Evolutionary conservation across 2,329 filamentous ascomycete genomes (phyloP).

Genomic region (Elsinoe arachidis): DNA sequence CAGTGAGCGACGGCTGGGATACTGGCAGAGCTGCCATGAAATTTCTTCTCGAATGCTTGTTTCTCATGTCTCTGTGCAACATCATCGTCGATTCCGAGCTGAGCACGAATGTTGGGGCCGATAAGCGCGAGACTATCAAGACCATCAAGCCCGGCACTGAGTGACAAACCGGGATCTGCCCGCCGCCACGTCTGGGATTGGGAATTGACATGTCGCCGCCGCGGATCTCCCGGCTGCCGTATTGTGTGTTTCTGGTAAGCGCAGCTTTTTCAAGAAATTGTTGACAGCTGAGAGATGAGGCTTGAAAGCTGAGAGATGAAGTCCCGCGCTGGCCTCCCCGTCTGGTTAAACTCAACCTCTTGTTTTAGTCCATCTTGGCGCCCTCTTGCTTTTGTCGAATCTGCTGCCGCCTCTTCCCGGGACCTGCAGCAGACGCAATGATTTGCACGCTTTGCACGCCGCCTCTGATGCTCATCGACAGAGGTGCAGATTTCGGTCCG

Average conservation of each 20-base stretch:
- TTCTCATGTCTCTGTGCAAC: not conserved
- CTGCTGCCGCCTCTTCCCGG: conserved; percentile 4
- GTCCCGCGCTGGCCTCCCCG: no score
- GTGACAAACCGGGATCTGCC: conserved; percentile 10
- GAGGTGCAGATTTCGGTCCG: conserved; percentile 4
- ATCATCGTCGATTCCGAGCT: conserved; percentile 3
- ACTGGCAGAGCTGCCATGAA: not conserved
- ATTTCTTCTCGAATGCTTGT: conserved; percentile 8
- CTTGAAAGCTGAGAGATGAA: not conserved
- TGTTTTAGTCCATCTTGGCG: not conserved
- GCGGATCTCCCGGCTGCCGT: not conserved
- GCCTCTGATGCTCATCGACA: conserved; percentile 11
- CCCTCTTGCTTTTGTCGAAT: not conserved
- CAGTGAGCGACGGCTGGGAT: not conserved
- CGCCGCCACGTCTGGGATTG: not conserved
- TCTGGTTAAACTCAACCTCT: not conserved
- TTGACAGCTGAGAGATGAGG: conserved; percentile 3
- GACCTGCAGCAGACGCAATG: not conserved
- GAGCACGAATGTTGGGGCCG: conserved; percentile 6
- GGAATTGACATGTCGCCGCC: conserved; percentile 5
- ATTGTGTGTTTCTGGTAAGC: not conserved
- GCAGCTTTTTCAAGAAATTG: not conserved
- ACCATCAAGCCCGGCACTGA: not conserved
- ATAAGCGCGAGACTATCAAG: conserved; percentile 1
- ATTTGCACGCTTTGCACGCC: conserved; percentile 4